phyloP scores from a whole-genome alignment of 164 flowering plant species.

The Piper betle region DNA sequence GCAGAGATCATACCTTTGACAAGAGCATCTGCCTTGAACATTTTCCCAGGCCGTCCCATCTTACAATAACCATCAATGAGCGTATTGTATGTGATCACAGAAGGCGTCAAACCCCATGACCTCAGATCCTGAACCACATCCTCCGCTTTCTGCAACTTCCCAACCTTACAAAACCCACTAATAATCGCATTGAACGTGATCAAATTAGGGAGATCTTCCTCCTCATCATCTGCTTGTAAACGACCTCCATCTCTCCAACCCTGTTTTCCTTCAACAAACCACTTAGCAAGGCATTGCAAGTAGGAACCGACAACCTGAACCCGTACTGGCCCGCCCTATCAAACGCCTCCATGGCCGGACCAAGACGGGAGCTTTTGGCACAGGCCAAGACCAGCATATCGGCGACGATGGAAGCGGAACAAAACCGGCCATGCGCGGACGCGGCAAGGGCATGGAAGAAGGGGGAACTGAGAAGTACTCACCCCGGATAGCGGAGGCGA shows the following conservation, averaged over 20 bases:
- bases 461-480: constrained; percentile 6
- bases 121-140: constrained; percentile 21
- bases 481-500: constrained; percentile 5
- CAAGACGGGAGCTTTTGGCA: constrained; percentile 8
- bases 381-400: constrained; percentile 22
- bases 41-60: constrained; percentile 18
- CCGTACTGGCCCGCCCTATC: constrained; percentile 21
- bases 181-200: constrained; percentile 21
- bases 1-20: constrained; percentile 18
- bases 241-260: constrained; percentile 6
- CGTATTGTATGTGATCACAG: constrained; percentile 15
- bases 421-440: constrained; percentile 1
- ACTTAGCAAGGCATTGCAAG: constrained; percentile 21
- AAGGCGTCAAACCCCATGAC: constrained; percentile 16
- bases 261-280: constrained; percentile 12
- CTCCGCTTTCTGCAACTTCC: constrained; percentile 17
- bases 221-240: constrained; percentile 20
- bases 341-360: constrained; percentile 16
- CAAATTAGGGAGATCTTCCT: constrained; percentile 12
- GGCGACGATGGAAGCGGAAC: constrained; percentile 8
- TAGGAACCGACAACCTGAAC: constrained; percentile 10
- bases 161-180: constrained; percentile 16
- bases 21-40: constrained; percentile 20
- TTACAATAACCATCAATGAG: constrained; percentile 24
- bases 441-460: constrained; percentile 5